Base-by-base conservation (phyloP, 148 eudicot genomes). In the Diospyros lotus region DNA sequence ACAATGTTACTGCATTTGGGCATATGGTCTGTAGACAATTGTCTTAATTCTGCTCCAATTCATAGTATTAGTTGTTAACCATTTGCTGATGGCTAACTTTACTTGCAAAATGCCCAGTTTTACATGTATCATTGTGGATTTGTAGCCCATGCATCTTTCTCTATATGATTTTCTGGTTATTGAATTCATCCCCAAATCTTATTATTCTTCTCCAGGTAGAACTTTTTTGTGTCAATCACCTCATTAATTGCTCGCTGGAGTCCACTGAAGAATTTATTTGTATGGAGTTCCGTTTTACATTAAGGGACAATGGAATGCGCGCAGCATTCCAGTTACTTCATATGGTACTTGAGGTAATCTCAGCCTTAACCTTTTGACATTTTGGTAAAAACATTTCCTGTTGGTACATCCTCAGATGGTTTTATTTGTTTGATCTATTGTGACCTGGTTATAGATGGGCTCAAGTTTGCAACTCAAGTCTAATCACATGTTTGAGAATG, bases 281-380 rank as follows among this genome's bases (percentile, higher is more conserved):
- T 81, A 93, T 96, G 99, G 99, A 96, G 82, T 93, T 96, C 75
- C 99, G 99, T 71, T 96, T 96, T 79, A 96, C 99, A 58, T 77
- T 93, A 80, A 87, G 99, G 86, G 99, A 93, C 73, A 86, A 87
- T 79, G 99, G 98, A 64, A 96, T 96, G 99, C 98, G 93, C 74
- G 99, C 99, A 66, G 99, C 98, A 74, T 96, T 96, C 79, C 98
- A 96, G 85, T 82, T 96, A 71, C 90, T 96, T 76, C 99, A 96
- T 84, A 96, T 96, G 99, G 99, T 96, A 54, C 99, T 96, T 67
- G 97, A 93, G 99, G 99, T 96, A 86, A 72, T 64, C 66, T 67
- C 58, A 50, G 18, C 56, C 42, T 80, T 45, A 67, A 11, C 69
- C 64, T 65, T 65, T 28, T 28, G 28, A 28, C 11, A 45, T 64